Conservation (phyloP, 371 early-diverging fungal genomes). For the Apophysomyces variabilis region DNA sequence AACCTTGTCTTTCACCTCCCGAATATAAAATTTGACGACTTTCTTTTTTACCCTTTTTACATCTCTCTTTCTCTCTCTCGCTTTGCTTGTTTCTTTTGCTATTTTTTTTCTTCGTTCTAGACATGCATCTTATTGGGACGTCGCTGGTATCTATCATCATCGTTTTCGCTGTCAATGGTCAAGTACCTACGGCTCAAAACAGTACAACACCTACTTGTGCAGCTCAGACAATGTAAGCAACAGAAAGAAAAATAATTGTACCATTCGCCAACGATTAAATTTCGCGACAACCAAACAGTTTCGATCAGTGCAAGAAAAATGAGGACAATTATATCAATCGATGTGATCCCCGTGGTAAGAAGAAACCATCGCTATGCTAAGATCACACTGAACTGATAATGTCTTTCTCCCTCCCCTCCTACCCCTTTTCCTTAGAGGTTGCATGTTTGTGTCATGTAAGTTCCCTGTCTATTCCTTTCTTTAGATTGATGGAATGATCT, state of each 20-base stretch:
- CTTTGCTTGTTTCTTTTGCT: slow-evolving; percentile 5
- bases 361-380: background rate
- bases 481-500: background rate
- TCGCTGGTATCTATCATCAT: slow-evolving; percentile 12
- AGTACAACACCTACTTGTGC: slow-evolving; percentile 25
- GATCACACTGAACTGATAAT: slow-evolving; percentile 11
- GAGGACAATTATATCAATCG: slow-evolving; percentile 34
- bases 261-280: background rate
- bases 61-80: slow-evolving; percentile 8
- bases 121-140: slow-evolving; percentile 15
- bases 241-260: background rate
- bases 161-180: slow-evolving; percentile 11
- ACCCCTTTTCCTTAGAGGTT: slow-evolving; percentile 24
- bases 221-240: slow-evolving; percentile 36
- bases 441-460: slow-evolving; percentile 35
- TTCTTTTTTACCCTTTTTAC: background rate
- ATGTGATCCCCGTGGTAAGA: slow-evolving; percentile 22
- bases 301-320: slow-evolving; percentile 34
- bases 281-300: slow-evolving; percentile 17
- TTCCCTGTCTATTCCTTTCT: background rate
- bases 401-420: background rate
- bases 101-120: background rate
- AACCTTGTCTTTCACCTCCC: slow-evolving; percentile 7
- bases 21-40: slow-evolving; percentile 4
- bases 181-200: slow-evolving; percentile 14